Conservation (phyloP, 1,284 basidiomycete species). For the Irpex rosettiformis region DNA sequence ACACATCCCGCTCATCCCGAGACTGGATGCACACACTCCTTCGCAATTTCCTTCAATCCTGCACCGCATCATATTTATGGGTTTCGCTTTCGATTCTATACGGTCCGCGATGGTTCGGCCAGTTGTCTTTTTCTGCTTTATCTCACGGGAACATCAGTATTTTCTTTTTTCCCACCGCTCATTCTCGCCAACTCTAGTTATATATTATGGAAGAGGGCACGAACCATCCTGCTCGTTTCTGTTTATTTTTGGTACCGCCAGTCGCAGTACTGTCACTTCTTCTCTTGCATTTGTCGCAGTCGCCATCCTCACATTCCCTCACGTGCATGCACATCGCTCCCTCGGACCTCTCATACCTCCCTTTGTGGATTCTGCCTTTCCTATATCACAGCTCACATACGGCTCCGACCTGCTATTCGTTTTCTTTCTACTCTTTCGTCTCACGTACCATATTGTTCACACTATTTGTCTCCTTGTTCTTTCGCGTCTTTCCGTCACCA, state of each 20-base stretch:
- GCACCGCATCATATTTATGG: conserved; percentile 3
- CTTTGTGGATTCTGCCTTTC: neutral
- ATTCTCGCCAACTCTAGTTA: neutral
- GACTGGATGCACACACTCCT: conserved; percentile 6
- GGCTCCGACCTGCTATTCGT: conserved; percentile 18
- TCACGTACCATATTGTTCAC: conserved; percentile 14
- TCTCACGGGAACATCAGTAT: neutral
- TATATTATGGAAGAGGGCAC: neutral
- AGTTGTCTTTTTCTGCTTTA: conserved; percentile 6
- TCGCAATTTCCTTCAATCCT: neutral
- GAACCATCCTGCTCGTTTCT: neutral
- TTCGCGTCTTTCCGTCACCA: neutral
- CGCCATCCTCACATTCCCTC: neutral
- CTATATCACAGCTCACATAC: conserved; percentile 10
- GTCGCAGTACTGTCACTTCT: neutral
- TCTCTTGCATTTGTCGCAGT: neutral
- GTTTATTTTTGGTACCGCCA: neutral
- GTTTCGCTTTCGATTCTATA: neutral
- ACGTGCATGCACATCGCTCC: neutral
- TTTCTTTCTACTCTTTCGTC: conserved; percentile 42
- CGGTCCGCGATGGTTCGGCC: conserved; percentile 1
- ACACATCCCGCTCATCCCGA: conserved; percentile 13
- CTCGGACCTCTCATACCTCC: neutral
- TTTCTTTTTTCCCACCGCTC: neutral
- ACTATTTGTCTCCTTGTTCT: conserved; percentile 6